phyloP scores from a whole-genome alignment of 148 eudicot species.

The Nepenthes mirabilis region DNA sequence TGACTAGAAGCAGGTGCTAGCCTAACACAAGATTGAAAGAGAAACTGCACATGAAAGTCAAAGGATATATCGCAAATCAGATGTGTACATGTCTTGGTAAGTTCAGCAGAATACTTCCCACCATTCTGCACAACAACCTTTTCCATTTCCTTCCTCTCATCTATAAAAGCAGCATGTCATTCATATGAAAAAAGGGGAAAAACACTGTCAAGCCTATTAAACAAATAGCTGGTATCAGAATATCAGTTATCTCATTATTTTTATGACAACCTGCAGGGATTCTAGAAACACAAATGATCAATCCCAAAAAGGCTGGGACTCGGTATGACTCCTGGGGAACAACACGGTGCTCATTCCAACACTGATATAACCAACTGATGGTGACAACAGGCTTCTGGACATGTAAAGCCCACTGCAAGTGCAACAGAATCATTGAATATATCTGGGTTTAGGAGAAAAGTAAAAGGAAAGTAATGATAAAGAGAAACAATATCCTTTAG shows the following conservation, averaged over 20 bases:
- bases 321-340: constrained; percentile 81
- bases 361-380: constrained; percentile 77
- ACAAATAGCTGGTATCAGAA: not conserved
- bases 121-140: constrained; percentile 75
- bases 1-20: too few relatives aligned
- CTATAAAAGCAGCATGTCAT: constrained; percentile 18
- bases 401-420: constrained; percentile 76
- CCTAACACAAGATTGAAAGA: not conserved
- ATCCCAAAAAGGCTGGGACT: constrained; percentile 76
- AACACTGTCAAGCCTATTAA: not conserved
- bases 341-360: constrained; percentile 96
- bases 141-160: constrained; percentile 84
- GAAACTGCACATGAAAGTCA: constrained; percentile 1
- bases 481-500: not conserved
- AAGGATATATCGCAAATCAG: constrained; percentile 95
- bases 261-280: constrained; percentile 61
- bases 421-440: constrained; percentile 1
- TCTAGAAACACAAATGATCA: constrained; percentile 71
- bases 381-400: constrained; percentile 75
- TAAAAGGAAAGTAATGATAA: not conserved
- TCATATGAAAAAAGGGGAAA: not conserved
- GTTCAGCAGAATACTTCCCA: constrained; percentile 93
- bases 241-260: not conserved
- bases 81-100: constrained; percentile 82
- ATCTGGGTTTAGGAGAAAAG: not conserved